Base-by-base conservation (phyloP, 2,329 filamentous ascomycete genomes). In the Ramichloridium luteum region DNA sequence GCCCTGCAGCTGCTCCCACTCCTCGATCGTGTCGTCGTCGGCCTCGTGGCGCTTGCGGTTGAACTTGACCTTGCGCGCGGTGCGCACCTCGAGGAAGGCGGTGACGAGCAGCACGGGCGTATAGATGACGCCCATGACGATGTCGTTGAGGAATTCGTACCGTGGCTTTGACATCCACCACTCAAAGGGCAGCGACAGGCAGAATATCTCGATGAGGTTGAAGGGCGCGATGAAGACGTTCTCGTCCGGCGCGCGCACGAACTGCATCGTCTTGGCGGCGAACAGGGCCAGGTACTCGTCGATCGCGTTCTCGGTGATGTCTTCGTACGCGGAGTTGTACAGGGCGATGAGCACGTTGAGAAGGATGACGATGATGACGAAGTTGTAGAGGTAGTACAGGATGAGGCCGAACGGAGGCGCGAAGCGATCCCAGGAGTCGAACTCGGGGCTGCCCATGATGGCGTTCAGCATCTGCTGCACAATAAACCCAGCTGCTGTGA, bases 171-270 rank as follows among this genome's bases (percentile, higher is more conserved):
- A 62, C 65, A 98, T 69, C 90, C 88, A 98, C 90, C 90, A 98
- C 62, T 96, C 90, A 32, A 93, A 77, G 1, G 82, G 82, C 0
- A 92, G 51, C 23, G 80, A 71, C 3, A 94, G 70, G 38, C 72
- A 64, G 39, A 93, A 66, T 12, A 96, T 76, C 55, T 98, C 90
- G 38, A 98, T 71, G 2, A 98, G 68, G 55, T 98, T 98, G 59
- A 98, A 81, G 0, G 90, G 90, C 1, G 90, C 77, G 49, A 98
- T 93, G 59, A 90, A 98, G 34, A 98, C 90, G 46, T 98, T 98
- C 57, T 98, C 90, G 48, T 98, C 90, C 0, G 90, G 90, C 0
- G 90, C 90, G 29, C 90, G 82, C 12, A 96, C 83, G 49, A 94
- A 98, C 49, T 93, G 85, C 70, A 96, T 83, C 0, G 90, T 94